Evolutionary conservation across 257 asterid genomes (phyloP).

Genomic region (Phtheirospermum japonicum): DNA sequence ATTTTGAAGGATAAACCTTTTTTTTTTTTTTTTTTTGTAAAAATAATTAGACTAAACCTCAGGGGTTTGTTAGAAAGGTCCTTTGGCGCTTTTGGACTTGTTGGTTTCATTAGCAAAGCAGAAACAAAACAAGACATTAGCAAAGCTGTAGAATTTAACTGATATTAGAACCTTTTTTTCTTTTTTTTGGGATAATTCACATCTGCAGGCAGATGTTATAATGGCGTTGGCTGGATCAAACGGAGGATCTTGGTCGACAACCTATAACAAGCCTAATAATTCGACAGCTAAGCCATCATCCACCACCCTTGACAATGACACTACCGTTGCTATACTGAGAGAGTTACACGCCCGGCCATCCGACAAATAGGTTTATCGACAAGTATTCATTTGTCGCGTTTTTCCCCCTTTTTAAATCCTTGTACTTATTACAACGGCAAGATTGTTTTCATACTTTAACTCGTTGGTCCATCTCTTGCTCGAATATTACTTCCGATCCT

Average conservation of each 20-base stretch:
- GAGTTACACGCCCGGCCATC: constrained; percentile 47
- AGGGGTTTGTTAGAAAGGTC: too few relatives aligned
- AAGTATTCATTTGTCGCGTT: too few relatives aligned
- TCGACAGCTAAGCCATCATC: constrained; percentile 38
- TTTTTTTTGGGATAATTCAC: constrained; percentile 3
- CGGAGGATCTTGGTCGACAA: constrained; percentile 92
- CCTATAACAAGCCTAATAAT: constrained; percentile 43
- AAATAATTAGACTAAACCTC: too few relatives aligned
- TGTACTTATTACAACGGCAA: neutral
- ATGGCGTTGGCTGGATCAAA: constrained; percentile 86
- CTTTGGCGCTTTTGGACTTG: too few relatives aligned
- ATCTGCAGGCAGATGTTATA: constrained; percentile 77
- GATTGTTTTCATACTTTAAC: neutral
- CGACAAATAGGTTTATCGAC: constrained; percentile 31
- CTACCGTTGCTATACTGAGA: constrained; percentile 35
- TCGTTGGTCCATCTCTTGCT: too few relatives aligned
- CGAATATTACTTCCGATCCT: too few relatives aligned
- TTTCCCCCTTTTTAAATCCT: neutral
- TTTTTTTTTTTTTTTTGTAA: too few relatives aligned
- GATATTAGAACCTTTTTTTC: neutral
- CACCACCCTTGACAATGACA: constrained; percentile 41
- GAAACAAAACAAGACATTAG: too few relatives aligned
- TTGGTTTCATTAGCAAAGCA: too few relatives aligned
- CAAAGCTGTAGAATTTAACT: neutral
- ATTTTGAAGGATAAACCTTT: too few relatives aligned